Evolutionary conservation across 2,329 filamentous ascomycete genomes (phyloP), one percentile per base, ranked within the genome.

Genomic region (Trichoderma lentiforme): DNA sequence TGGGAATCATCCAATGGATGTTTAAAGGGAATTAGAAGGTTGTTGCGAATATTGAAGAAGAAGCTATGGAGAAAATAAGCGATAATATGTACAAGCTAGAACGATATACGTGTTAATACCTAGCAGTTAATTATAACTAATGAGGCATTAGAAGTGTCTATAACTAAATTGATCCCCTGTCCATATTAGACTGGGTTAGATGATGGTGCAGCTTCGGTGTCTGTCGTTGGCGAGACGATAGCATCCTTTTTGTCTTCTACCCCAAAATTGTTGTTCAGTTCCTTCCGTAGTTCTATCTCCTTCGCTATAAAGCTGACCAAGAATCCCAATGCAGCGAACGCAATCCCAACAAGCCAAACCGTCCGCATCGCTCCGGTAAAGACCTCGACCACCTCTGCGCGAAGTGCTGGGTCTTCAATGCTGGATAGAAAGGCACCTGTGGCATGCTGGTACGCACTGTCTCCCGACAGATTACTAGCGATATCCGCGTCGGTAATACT

Each of bases 401-500:
- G 58, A 39, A 36, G 30, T 15, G 32, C n/a, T 14, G 32, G 32
- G 7, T 61, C 58, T 36, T 39, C n/a, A 21, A 51, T 65, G 26
- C 62, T 65, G 3, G 11, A 32, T 21, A 65, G 28, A 34, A 26
- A 65, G 7, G 62, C 62, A 15, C 28, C 62, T 11, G 62, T 65
- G 39, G 62, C 62, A 65, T 65, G 62, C 28, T 65, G 62, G 53
- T 65, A 65, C 18, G 62, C 62, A 32, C 62, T 15, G 28, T 30
- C 62, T 3, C 28, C 62, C 6, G 62, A 47, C 28, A 65, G 26
- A 11, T 34, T 47, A 24, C n/a, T 3, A 34, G 62, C 62, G 4
- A 65, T 65, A 6, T 51, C 39, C 6, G 26, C 39, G 18, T 65
- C 30, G 11, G 26, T 53, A 32, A 65, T 34, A 7, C 18, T 51